Evolutionary conservation across 441 rosid genomes (phyloP), one percentile per base, ranked within the genome.

Genomic region (Pelargonium citronellum): DNA sequence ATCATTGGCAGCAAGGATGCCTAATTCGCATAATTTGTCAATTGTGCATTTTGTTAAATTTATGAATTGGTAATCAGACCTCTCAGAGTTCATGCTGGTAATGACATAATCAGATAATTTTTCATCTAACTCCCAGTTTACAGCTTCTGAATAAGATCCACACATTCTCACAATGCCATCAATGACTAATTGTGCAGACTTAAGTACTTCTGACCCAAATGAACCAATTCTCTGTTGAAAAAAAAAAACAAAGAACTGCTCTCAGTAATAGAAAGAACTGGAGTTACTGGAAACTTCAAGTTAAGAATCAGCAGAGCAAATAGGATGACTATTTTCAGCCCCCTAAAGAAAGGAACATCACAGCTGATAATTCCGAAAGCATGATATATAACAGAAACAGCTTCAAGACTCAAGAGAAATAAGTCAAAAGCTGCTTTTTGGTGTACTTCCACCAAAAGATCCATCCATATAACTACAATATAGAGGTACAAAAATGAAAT

Each of bases 1-100:
- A 58, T 79, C 87, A 78, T 79, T 86, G 67, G 96, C 91, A 44
- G 97, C 94, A 73, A 89, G 72, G 74, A 83, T 81, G 22, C 95
- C 95, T 63, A 95, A 75, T 51, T 92, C 91, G 74, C 83, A 82
- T 65, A 92, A 77, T 57, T 83, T 84, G 60, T 86, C 87, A 73
- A 89, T 64, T 15, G 88, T 74, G 49, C 76, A 73, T 72, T 81
- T 81, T 67, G 73, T 79, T 74, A 89, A 71, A 76, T 76, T 79
- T 27, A 78, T 71, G 41, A 80, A 80, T 77, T 75, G 88, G 79
- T 75, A 74, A 63, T 22, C 74, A 27, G 74, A 70, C 69, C 68
- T 75, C 63, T 83, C 85, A 64, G 71, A 62, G 9, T 69, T 70
- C 63, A 67, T 61, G 67, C 53, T 79, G 34, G 62, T 73, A 46